phyloP scores from a whole-genome alignment of 2,329 filamentous ascomycete species.

The Sarocladiaceae sp. region DNA sequence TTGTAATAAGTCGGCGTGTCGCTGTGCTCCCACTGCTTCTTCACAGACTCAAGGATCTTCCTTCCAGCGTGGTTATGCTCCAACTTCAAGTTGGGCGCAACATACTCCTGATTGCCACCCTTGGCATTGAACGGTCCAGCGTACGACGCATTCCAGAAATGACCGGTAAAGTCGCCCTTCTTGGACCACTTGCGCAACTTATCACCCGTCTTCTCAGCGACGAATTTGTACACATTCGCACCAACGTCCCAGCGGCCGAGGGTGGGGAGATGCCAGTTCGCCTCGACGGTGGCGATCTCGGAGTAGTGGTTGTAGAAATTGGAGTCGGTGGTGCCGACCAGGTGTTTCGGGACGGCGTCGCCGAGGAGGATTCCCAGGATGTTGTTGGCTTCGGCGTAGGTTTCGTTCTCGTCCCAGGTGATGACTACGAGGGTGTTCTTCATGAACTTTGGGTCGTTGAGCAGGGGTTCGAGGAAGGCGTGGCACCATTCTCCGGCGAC shows the following conservation, averaged over 20 bases:
- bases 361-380: constrained; percentile 70
- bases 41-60: constrained; percentile 33
- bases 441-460: constrained; percentile 68
- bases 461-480: constrained; percentile 64
- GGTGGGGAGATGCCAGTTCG: constrained; percentile 66
- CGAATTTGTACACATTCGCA: constrained; percentile 63
- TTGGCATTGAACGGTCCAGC: constrained; percentile 41
- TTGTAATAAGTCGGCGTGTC: constrained; percentile 37
- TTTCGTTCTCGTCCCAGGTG: constrained; percentile 76
- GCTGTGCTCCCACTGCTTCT: constrained; percentile 32
- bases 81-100: constrained; percentile 35
- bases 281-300: constrained; percentile 59
- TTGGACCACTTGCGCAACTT: constrained; percentile 32
- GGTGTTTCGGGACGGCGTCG: constrained; percentile 62
- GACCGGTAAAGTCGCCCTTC: constrained; percentile 29
- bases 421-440: constrained; percentile 70
- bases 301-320: constrained; percentile 74
- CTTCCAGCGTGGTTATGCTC: constrained; percentile 26
- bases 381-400: constrained; percentile 62
- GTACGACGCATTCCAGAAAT: constrained; percentile 51
- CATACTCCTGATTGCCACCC: constrained; percentile 29
- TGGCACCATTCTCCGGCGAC: constrained; percentile 65
- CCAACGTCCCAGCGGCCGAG: constrained; percentile 70
- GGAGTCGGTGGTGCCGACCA: constrained; percentile 63
- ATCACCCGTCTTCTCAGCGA: constrained; percentile 59